Percentiles rank a stretch among this genome's conserved stretches.
Evolutionary conservation across 352 stramenopile species (phyloP).

Genomic region (Phytopythium ostracodes): DNA sequence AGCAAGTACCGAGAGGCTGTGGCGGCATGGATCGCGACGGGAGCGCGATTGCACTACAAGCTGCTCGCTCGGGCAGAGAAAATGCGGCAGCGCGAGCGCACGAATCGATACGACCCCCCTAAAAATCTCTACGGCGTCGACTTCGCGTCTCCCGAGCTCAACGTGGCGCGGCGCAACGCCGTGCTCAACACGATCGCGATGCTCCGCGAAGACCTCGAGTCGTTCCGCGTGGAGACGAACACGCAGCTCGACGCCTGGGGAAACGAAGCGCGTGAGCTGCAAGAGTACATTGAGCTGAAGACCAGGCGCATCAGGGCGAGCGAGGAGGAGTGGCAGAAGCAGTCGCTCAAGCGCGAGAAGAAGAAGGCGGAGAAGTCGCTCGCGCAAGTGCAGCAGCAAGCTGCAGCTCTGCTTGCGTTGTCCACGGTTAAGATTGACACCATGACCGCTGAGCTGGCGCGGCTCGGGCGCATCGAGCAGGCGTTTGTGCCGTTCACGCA

Average conservation of each 20-base stretch:
- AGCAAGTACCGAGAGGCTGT: constrained; percentile 56
- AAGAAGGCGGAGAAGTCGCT: constrained; percentile 77
- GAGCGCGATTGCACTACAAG: constrained; percentile 31
- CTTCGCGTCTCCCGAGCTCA: constrained; percentile 58
- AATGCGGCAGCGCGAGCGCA: constrained; percentile 17
- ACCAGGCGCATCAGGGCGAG: constrained; percentile 70
- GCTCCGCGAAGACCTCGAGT: constrained; percentile 51
- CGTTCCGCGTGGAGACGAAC: constrained; percentile 58
- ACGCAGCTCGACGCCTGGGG: constrained; percentile 52
- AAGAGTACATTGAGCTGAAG: constrained; percentile 76
- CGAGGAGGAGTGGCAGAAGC: constrained; percentile 79
- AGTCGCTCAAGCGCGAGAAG: constrained; percentile 75
- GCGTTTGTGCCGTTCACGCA: constrained; percentile 78
- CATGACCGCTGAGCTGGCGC: constrained; percentile 62
- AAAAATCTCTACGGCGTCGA: constrained; percentile 48
- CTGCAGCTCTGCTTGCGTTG: constrained; percentile 30
- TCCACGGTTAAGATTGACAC: constrained; percentile 54
- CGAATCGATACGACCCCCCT: constrained; percentile 43
- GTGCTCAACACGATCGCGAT: constrained; percentile 42
- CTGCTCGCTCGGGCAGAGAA: constrained; percentile 29
- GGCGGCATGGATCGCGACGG: constrained; percentile 34
- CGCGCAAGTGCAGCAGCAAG: constrained; percentile 45
- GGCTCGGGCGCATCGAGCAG: constrained; percentile 57
- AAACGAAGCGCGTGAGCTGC: constrained; percentile 61
- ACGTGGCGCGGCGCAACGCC: constrained; percentile 56